A percentile compares a stretch with the other conserved stretches of the same genome.
phyloP scores from a whole-genome alignment of 208 protist species.

The Leishmania tarentolae region DNA sequence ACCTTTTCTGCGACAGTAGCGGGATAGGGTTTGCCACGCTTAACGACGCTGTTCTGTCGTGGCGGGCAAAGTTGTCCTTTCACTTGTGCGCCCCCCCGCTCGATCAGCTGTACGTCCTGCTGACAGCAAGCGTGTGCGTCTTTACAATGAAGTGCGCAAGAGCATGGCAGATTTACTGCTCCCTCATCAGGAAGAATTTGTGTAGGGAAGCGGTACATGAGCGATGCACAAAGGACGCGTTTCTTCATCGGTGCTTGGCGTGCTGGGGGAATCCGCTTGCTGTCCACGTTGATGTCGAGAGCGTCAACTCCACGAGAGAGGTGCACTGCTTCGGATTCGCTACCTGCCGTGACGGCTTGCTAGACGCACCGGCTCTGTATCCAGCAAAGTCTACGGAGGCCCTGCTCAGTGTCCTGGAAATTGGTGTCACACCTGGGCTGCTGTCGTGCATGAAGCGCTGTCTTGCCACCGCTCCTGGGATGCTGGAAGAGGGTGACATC shows the following conservation, averaged over 20 bases:
- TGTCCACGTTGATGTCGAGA: constrained; percentile 42
- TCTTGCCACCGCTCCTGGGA: constrained; percentile 55
- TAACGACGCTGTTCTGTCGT: constrained; percentile 20
- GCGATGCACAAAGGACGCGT: constrained; percentile 56
- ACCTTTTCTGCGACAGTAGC: constrained; percentile 45
- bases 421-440: constrained; percentile 52
- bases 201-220: constrained; percentile 27
- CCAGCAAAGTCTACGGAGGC: constrained; percentile 12
- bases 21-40: constrained; percentile 32
- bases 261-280: constrained; percentile 69
- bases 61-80: constrained; percentile 26
- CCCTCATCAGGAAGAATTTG: constrained; percentile 37
- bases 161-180: constrained; percentile 65
- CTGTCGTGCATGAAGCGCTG: constrained; percentile 51
- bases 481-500: constrained; percentile 32
- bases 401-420: constrained; percentile 42
- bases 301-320: constrained; percentile 20
- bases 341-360: constrained; percentile 25
- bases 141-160: constrained; percentile 64
- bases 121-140: constrained; percentile 59
- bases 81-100: constrained; percentile 23
- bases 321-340: constrained; percentile 30
- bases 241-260: constrained; percentile 54
- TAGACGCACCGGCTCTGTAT: constrained; percentile 28
- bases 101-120: constrained; percentile 53